These are phyloP conservation scores for Chalaropsis ovoidea DNA, from an alignment of 2,329 filamentous ascomycete genomes.

Conservation along the genomic window DNA sequence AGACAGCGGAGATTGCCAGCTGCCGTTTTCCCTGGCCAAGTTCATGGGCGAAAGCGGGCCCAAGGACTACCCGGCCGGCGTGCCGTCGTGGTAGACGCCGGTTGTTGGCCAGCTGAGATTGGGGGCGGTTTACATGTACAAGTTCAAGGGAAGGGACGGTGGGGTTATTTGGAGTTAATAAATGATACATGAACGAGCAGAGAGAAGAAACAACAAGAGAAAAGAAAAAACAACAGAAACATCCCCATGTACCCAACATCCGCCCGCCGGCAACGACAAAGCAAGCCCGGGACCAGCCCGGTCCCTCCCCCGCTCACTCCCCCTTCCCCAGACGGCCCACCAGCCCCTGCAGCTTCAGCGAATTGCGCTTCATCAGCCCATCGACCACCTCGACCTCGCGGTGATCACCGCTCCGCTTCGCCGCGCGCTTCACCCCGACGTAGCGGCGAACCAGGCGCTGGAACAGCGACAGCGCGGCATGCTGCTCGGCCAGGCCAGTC, in stretches of 20 bases:
- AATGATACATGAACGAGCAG: too few species aligned
- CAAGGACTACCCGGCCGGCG: conserved; percentile 23
- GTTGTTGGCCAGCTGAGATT: not conserved
- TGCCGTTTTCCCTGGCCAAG: conserved; percentile 17
- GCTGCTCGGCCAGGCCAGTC: not conserved
- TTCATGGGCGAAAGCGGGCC: conserved; percentile 23
- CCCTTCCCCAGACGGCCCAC: not conserved
- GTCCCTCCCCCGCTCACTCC: not conserved
- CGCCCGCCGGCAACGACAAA: not conserved
- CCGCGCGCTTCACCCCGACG: not conserved
- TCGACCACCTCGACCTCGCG: not conserved
- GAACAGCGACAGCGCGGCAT: conserved; percentile 12
- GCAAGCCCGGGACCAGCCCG: not conserved
- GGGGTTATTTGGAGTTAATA: too few species aligned
- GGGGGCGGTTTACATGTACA: not conserved
- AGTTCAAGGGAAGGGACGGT: not conserved
- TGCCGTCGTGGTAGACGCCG: conserved; percentile 8
- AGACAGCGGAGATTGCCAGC: not conserved
- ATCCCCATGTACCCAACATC: too few species aligned
- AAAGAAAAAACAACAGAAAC: too few species aligned
- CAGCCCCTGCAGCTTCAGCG: not conserved
- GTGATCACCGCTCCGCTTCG: not conserved
- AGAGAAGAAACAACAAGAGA: too few species aligned
- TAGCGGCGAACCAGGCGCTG: not conserved
- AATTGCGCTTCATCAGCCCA: conserved; percentile 5